phyloP scores from a whole-genome alignment of 768 basidiomycete genomes.

The Floccularia luteovirens region DNA sequence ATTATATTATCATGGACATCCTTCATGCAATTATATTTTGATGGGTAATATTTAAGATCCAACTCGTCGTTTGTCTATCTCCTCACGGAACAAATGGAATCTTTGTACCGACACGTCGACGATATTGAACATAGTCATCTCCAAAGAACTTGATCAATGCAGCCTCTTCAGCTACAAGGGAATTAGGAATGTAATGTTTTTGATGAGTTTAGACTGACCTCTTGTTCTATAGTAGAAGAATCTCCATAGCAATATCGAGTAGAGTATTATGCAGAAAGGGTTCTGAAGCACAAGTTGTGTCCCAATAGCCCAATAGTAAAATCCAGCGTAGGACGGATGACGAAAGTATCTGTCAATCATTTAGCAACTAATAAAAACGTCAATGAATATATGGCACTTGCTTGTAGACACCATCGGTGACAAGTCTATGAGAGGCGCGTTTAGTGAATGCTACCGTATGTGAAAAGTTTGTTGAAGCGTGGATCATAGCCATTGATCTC shows the following conservation, averaged over 20 bases:
- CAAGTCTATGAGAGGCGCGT: conserved; percentile 64
- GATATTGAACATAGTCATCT: conserved; percentile 73
- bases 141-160: conserved; percentile 86
- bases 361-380: conserved; percentile 3
- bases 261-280: conserved; percentile 62
- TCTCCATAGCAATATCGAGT: conserved; percentile 62
- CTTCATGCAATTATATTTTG: too few species aligned
- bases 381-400: too few species aligned
- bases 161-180: conserved; percentile 65
- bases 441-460: conserved; percentile 80
- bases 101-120: conserved; percentile 69
- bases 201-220: conserved; percentile 40
- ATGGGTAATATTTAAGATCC: not conserved
- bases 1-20: too few species aligned
- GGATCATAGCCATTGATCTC: conserved; percentile 93
- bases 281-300: conserved; percentile 92
- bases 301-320: conserved; percentile 96
- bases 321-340: conserved; percentile 95
- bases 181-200: conserved; percentile 4
- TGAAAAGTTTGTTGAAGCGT: conserved; percentile 89
- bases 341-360: conserved; percentile 58
- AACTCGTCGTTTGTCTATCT: too few species aligned
- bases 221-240: conserved; percentile 82
- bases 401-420: conserved; percentile 87
- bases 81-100: conserved; percentile 83